Evolutionary conservation across 441 rosid genomes (phyloP).

Genomic region (Erodium texanum): DNA sequence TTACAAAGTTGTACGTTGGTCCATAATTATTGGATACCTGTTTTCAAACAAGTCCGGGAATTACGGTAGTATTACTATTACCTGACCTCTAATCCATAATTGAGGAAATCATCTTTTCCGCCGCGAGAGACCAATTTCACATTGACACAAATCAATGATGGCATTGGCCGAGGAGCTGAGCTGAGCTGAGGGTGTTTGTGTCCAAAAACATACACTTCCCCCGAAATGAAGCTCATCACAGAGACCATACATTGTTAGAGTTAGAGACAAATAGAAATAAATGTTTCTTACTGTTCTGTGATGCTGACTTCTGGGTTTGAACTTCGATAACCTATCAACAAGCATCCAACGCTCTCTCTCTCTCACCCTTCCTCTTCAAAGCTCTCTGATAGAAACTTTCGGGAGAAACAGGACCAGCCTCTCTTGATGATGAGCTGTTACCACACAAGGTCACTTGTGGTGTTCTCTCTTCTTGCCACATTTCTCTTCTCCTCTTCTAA

Average conservation of each 20-base stretch:
- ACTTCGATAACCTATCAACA: background rate
- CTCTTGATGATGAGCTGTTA: background rate
- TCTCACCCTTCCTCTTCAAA: background rate
- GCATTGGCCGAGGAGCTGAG: too few relatives aligned
- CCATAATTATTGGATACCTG: too few relatives aligned
- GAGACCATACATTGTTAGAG: too few relatives aligned
- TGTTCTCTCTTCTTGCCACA: background rate
- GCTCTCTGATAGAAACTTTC: background rate
- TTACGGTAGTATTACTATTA: too few relatives aligned
- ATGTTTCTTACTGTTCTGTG: background rate
- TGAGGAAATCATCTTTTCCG: too few relatives aligned
- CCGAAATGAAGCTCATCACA: background rate
- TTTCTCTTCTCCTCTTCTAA: background rate
- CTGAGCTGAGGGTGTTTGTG: background rate
- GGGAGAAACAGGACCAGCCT: background rate
- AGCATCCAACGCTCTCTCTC: background rate
- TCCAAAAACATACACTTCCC: background rate
- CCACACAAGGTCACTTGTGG: background rate
- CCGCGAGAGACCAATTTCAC: too few relatives aligned
- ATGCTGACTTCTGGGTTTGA: background rate
- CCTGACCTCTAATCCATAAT: too few relatives aligned
- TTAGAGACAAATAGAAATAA: background rate
- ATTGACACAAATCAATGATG: too few relatives aligned
- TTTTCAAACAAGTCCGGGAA: too few relatives aligned
- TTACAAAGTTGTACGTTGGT: too few relatives aligned